phyloP scores from a whole-genome alignment of 176 grass and related monocot genomes.

The Oryza officinalis region DNA sequence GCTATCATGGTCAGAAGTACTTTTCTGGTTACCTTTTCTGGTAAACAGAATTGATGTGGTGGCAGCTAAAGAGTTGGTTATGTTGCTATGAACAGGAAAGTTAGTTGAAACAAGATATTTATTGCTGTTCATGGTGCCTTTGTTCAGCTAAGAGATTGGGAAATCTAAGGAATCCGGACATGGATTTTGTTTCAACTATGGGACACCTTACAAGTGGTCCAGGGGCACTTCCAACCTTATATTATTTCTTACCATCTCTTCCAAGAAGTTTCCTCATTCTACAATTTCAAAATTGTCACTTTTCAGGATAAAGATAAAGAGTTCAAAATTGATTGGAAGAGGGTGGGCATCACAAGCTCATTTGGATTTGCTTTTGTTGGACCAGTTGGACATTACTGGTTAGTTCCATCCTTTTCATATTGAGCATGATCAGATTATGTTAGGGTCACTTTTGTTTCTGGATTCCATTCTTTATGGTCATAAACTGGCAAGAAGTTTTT shows the following conservation, averaged over 20 bases:
- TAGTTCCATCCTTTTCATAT: conserved; percentile 37
- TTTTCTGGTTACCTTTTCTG: background rate
- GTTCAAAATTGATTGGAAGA: conserved; percentile 93
- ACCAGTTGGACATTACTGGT: conserved; percentile 94
- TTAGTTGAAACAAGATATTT: conserved; percentile 25
- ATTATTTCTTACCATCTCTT: conserved; percentile 19
- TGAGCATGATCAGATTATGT: background rate
- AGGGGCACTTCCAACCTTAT: background rate
- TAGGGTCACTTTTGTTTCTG: background rate
- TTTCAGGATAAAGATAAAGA: conserved; percentile 76
- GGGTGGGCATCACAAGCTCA: conserved; percentile 83
- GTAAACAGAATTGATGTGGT: background rate
- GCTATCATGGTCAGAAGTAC: background rate
- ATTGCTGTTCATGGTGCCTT: conserved; percentile 18
- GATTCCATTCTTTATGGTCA: background rate
- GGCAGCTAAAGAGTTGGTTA: conserved; percentile 4
- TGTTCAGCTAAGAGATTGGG: conserved; percentile 20
- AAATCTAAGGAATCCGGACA: conserved; percentile 13
- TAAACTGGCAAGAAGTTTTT: background rate
- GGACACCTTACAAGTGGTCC: background rate
- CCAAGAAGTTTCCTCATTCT: background rate
- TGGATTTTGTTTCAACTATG: conserved; percentile 9
- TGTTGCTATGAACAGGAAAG: background rate
- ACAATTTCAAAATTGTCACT: background rate
- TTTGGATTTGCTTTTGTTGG: conserved; percentile 96